Evolutionary conservation across 345 rosid species (phyloP).

Genomic region (Eucalyptus sideroxylon): DNA sequence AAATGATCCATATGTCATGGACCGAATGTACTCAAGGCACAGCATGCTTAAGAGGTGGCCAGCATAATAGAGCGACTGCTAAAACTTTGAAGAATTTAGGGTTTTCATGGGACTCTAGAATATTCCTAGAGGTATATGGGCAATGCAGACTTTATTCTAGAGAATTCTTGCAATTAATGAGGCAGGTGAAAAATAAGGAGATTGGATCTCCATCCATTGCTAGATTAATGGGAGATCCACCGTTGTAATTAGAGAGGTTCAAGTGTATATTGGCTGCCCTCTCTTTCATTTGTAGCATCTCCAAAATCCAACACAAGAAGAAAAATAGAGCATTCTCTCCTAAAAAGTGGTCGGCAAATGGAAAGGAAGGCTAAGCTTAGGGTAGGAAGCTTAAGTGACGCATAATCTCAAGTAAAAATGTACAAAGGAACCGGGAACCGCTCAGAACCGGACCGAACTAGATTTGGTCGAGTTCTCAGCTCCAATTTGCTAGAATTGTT

Average conservation of each 20-base stretch:
- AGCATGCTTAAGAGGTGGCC: neutral
- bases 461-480: rapidly evolving
- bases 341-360: neutral
- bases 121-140: neutral
- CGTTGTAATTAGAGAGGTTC: neutral
- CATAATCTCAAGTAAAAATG: too few relatives aligned
- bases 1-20: neutral
- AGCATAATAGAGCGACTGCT: rapidly evolving
- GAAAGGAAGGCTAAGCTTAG: neutral
- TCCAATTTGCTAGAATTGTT: too few relatives aligned
- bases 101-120: neutral
- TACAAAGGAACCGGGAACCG: too few relatives aligned
- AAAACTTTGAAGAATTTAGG: neutral
- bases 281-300: too few relatives aligned
- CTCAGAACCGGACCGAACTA: rapidly evolving
- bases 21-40: neutral
- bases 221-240: neutral
- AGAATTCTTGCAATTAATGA: neutral
- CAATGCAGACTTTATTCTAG: neutral
- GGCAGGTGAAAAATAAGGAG: neutral
- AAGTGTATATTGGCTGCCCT: neutral
- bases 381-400: neutral
- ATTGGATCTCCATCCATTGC: neutral
- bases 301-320: neutral
- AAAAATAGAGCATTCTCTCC: neutral